Base-by-base conservation (phyloP, 495 filamentous ascomycete genomes). In the Stereocaulon alpinum region DNA sequence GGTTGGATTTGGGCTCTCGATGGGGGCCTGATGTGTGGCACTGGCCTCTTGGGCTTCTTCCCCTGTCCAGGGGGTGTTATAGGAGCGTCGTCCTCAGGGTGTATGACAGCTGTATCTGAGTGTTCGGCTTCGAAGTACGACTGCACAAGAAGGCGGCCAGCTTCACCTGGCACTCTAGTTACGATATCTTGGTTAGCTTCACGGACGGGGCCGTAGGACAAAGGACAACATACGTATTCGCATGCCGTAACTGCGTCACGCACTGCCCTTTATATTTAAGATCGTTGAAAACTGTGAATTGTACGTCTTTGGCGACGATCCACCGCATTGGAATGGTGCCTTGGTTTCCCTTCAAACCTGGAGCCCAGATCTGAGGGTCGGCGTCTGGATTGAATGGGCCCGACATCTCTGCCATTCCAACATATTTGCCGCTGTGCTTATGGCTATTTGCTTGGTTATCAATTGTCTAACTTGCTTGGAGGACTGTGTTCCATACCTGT, bases 221-320 rank as follows among this genome's bases (percentile, higher is more conserved):
- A 30, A 30, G 24, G 4, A 30, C 14, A n/a, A 3, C 49, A 29
- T 54, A 54, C 47, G 62, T 64, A 40, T 64, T 64, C 7, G 54
- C 58, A 56, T 64, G 62, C 50, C 62, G 56, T 12, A 64, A 27
- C 27, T 58, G 52, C 11, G 53, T 58, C 12, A 64, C 62, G 5
- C 27, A 24, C 29, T 64, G 54, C 18, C 55, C 45, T 32, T 57
- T 55, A 42, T 64, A 64, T 20, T 52, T 56, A 11, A 64, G 30
- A n/a, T 58, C 54, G 22, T 52, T 52, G 15, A 64, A 64, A 4
- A 51, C 54, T 0, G 58, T 40, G 54, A 64, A 64, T 45, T 45
- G 44, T 12, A 64, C 59, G 51, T 64, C 62, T 43, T 64, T 64
- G 58, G 58, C 55, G 24, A 64, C 58, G n/a, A 64, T 60, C 62